Evolutionary conservation across 768 basidiomycete species (phyloP).

Genomic region (Dacryopinax spathularia): DNA sequence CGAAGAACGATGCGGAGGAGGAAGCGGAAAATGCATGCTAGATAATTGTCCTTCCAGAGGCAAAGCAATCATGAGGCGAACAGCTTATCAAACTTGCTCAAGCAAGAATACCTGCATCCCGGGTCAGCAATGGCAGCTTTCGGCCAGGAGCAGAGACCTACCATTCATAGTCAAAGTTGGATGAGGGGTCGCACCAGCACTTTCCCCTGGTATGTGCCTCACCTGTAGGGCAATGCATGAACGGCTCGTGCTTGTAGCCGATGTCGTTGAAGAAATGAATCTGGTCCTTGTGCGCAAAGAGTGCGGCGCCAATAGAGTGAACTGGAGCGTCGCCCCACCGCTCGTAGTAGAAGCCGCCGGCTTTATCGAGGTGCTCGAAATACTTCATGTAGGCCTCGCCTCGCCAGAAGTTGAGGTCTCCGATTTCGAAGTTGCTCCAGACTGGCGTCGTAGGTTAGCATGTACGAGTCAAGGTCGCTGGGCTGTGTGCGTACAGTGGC

Average conservation of each 20-base stretch:
- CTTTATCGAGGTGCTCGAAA: conserved; percentile 65
- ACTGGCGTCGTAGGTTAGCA: conserved; percentile 32
- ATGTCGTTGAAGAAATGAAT: conserved; percentile 89
- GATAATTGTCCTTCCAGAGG: background rate
- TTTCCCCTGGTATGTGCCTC: conserved; percentile 59
- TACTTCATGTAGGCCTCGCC: conserved; percentile 66
- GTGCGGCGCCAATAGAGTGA: conserved; percentile 77
- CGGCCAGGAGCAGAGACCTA: background rate
- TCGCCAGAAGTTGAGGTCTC: conserved; percentile 69
- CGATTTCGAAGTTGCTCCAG: conserved; percentile 94
- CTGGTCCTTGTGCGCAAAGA: conserved; percentile 77
- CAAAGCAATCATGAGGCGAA: background rate
- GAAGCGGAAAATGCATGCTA: background rate
- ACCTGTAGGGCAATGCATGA: conserved; percentile 83
- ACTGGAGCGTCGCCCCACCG: conserved; percentile 92
- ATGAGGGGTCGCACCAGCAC: conserved; percentile 66
- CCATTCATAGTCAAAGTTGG: conserved; percentile 43
- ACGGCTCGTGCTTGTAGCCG: conserved; percentile 84
- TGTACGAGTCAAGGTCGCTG: background rate
- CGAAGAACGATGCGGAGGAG: background rate
- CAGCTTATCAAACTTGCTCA: conserved; percentile 49
- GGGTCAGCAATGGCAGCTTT: background rate
- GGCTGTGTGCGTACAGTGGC: conserved; percentile 41
- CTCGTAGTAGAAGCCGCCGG: conserved; percentile 86
- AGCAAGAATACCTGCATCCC: conserved; percentile 60